phyloP scores from a whole-genome alignment of 1,139 yeast genomes.

The Pichia sp. region DNA sequence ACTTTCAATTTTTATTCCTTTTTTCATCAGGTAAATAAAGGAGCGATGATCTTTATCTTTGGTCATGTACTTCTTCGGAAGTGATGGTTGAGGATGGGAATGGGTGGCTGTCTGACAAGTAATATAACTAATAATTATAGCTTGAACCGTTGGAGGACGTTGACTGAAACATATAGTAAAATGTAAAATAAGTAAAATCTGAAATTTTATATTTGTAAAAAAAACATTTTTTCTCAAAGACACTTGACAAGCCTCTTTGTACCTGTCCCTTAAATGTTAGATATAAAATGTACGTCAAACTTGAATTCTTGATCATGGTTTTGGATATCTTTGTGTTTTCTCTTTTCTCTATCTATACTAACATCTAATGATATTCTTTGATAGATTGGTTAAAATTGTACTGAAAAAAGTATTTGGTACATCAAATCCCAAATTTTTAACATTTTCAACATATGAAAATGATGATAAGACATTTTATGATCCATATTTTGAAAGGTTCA shows the following conservation, averaged over 20 bases:
- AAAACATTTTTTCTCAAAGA: too few species aligned
- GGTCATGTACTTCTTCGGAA: slow-evolving; percentile 79
- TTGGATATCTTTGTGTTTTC: background rate
- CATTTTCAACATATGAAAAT: background rate
- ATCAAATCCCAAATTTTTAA: slow-evolving; percentile 3
- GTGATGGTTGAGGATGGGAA: slow-evolving; percentile 85
- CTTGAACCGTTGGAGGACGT: slow-evolving; percentile 4
- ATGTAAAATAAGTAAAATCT: background rate
- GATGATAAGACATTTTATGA: slow-evolving; percentile 4
- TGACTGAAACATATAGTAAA: background rate
- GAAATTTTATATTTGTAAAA: background rate
- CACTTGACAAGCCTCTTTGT: too few species aligned
- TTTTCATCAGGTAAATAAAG: slow-evolving; percentile 37
- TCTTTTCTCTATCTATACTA: background rate
- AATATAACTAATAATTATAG: background rate
- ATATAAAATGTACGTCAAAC: too few species aligned
- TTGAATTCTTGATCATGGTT: too few species aligned
- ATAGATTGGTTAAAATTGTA: slow-evolving; percentile 1
- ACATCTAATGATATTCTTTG: background rate
- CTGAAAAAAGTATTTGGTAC: slow-evolving; percentile 10
- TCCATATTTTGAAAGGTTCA: slow-evolving; percentile 10
- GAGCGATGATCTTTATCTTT: slow-evolving; percentile 99
- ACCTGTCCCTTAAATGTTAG: background rate
- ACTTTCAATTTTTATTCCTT: slow-evolving; percentile 22
- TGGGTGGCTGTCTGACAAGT: slow-evolving; percentile 27